A percentile compares a stretch with the other conserved stretches of the same genome.
These are phyloP conservation scores for Exsudoporus floridanus DNA, from an alignment of 1,284 basidiomycete genomes.

Conservation along the genomic window DNA sequence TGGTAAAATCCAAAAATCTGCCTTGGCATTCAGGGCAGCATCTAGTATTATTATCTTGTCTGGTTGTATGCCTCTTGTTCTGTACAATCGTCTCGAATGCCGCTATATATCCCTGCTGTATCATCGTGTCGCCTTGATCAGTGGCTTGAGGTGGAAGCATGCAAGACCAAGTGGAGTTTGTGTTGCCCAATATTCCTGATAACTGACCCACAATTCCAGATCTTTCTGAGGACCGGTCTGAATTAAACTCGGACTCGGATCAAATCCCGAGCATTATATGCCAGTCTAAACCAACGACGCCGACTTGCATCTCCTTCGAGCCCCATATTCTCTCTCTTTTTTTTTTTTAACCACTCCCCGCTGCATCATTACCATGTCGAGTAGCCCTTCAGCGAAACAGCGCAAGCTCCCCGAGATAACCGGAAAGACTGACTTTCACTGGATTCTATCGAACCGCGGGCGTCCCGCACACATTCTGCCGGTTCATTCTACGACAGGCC, in stretches of 20 bases:
- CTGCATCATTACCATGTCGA: slow-evolving; percentile 10
- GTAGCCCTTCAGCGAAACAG: slow-evolving; percentile 7
- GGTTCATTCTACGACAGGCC: neutral
- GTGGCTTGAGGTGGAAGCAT: neutral
- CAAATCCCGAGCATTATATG: neutral
- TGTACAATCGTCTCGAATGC: slow-evolving; percentile 25
- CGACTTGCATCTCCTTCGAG: neutral
- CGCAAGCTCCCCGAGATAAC: slow-evolving; percentile 1
- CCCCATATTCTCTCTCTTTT: neutral
- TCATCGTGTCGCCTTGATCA: slow-evolving; percentile 5
- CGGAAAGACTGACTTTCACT: slow-evolving; percentile 1
- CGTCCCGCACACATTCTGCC: slow-evolving; percentile 1
- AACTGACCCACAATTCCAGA: slow-evolving; percentile 5
- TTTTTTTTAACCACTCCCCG: neutral
- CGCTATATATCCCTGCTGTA: slow-evolving; percentile 20
- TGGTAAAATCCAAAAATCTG: slow-evolving; percentile 45
- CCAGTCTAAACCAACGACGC: neutral
- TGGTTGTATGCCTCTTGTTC: slow-evolving; percentile 21
- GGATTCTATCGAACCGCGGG: neutral
- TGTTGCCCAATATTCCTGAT: neutral
- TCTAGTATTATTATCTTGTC: slow-evolving; percentile 20
- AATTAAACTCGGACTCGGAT: slow-evolving; percentile 16
- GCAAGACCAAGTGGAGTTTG: slow-evolving; percentile 4
- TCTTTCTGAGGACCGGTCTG: slow-evolving; percentile 5
- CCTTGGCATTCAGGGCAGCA: slow-evolving; percentile 4